These are phyloP conservation scores for Ophiocordyceps camponoti-leonardi DNA, from an alignment of 2,329 filamentous ascomycete genomes.

Conservation along the genomic window DNA sequence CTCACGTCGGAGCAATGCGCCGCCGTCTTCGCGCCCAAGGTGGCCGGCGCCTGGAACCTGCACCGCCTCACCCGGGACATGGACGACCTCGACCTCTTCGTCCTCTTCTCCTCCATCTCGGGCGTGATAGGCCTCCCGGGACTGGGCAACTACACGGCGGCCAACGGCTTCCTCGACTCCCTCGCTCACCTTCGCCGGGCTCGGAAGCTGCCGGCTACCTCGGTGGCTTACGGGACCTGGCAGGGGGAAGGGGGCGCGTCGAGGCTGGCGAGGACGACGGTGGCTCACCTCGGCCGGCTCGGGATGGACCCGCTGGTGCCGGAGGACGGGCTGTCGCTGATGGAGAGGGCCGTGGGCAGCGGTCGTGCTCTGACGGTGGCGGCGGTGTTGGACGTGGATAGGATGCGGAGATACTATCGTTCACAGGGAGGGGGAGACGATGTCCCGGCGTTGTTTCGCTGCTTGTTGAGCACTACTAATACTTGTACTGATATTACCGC, in stretches of 20 bases:
- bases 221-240: slow-evolving; percentile 1
- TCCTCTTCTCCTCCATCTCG: slow-evolving; percentile 15
- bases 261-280: slow-evolving; percentile 1
- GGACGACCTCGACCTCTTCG: slow-evolving; percentile 18
- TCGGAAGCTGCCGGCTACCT: slow-evolving; percentile 5
- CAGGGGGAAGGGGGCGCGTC: slow-evolving; percentile 4
- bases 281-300: slow-evolving; percentile 1
- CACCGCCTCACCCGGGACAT: slow-evolving; percentile 7
- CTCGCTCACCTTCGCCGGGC: slow-evolving; percentile 16
- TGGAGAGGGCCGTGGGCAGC: slow-evolving; percentile 1
- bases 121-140: slow-evolving; percentile 14
- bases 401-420: too few relatives aligned
- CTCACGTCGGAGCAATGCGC: slow-evolving; percentile 16
- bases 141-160: slow-evolving; percentile 22
- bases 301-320: slow-evolving; percentile 2
- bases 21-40: slow-evolving; percentile 11
- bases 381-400: background rate
- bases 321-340: slow-evolving; percentile 1
- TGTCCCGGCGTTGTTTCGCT: too few relatives aligned
- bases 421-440: too few relatives aligned
- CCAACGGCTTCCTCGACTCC: slow-evolving; percentile 20
- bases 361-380: slow-evolving; percentile 3
- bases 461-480: too few relatives aligned
- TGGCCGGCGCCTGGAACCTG: slow-evolving; percentile 15
- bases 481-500: too few relatives aligned